These are phyloP conservation scores for Ulota crispa DNA, from an alignment of 225 moss, liverwort and hornwort species.

Conservation along the genomic window DNA sequence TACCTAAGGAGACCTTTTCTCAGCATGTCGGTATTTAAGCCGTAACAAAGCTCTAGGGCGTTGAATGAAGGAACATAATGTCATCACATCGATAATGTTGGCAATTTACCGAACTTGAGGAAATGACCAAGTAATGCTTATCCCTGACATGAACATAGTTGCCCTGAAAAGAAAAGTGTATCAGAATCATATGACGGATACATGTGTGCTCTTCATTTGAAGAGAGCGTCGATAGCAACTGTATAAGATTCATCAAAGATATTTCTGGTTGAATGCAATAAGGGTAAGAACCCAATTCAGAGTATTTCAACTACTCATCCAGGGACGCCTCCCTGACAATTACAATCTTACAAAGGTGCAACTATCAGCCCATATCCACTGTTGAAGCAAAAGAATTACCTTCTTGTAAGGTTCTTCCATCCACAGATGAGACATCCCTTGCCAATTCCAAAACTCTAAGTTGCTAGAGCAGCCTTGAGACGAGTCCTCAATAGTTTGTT, in stretches of 20 bases:
- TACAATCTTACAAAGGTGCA: not conserved
- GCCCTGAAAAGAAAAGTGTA: not conserved
- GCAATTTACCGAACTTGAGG: not conserved
- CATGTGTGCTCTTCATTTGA: not conserved
- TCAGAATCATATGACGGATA: not conserved
- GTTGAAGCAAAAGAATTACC: not conserved
- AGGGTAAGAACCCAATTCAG: not conserved
- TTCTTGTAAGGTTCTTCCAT: not conserved
- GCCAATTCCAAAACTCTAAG: slow-evolving; percentile 6
- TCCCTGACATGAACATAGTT: not conserved
- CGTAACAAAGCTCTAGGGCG: not conserved
- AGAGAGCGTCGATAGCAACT: not conserved
- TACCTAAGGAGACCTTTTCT: not conserved
- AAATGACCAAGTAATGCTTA: not conserved
- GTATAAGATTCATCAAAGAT: not conserved
- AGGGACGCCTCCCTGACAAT: not conserved
- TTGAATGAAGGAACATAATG: not conserved
- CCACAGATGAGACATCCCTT: not conserved
- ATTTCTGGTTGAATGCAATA: not conserved
- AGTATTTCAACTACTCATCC: not conserved
- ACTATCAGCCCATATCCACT: not conserved
- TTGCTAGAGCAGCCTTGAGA: slow-evolving; percentile 10
- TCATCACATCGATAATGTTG: not conserved
- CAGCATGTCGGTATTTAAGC: not conserved
- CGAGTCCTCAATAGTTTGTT: slow-evolving; percentile 8